Evolutionary conservation across 2,329 filamentous ascomycete genomes (phyloP).

Genomic region (Penicillium sp.): DNA sequence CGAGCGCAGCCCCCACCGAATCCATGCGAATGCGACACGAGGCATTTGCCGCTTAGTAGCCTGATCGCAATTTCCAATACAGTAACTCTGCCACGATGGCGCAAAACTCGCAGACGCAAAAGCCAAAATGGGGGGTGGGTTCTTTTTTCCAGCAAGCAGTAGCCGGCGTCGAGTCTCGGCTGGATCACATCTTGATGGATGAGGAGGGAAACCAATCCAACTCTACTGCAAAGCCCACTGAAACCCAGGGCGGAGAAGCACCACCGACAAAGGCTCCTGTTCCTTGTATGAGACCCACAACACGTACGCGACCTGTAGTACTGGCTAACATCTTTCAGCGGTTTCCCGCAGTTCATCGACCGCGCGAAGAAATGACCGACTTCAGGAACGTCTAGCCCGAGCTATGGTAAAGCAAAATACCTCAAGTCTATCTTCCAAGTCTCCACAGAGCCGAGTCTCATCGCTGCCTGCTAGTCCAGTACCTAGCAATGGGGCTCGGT

Average conservation of each 20-base stretch:
- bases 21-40: constrained; percentile 18
- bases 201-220: constrained; percentile 48
- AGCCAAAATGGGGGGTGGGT: constrained; percentile 59
- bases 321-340: constrained; percentile 30
- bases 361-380: constrained; percentile 63
- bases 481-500: constrained; percentile 39
- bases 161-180: constrained; percentile 81
- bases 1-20: constrained; percentile 15
- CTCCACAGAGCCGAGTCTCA: constrained; percentile 43
- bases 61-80: constrained; percentile 5
- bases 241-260: constrained; percentile 27
- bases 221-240: constrained; percentile 25
- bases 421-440: constrained; percentile 40
- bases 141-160: constrained; percentile 79
- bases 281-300: constrained; percentile 23
- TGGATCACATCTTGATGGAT: constrained; percentile 85
- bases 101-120: constrained; percentile 35
- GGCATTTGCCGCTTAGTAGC: constrained; percentile 15
- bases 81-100: constrained; percentile 22
- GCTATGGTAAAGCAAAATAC: constrained; percentile 67
- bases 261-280: constrained; percentile 18
- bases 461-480: constrained; percentile 46
- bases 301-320: neutral
- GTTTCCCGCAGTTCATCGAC: constrained; percentile 58
- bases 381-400: constrained; percentile 82